Conservation (phyloP, 2,329 filamentous ascomycete species). For the Pseudocercospora crystallina region DNA sequence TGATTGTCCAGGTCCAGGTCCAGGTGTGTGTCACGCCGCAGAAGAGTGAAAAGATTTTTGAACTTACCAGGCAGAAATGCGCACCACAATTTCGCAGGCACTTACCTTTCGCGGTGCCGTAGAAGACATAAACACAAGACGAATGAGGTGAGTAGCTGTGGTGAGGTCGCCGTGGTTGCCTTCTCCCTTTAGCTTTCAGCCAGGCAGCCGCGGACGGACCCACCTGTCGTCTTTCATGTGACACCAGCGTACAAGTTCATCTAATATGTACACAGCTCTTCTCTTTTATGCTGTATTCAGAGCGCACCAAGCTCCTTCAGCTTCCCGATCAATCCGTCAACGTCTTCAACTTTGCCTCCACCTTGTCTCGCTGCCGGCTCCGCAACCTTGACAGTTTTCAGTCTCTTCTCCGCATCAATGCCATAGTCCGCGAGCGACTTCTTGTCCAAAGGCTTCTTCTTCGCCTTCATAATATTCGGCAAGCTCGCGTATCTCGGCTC, state of each 20-base stretch:
- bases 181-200: background rate
- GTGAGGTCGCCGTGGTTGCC: constrained; percentile 1
- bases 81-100: too few species aligned
- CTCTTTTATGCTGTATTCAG: constrained; percentile 44
- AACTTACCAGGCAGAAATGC: too few species aligned
- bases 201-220: constrained; percentile 3
- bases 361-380: constrained; percentile 87
- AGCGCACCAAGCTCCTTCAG: constrained; percentile 94
- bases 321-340: constrained; percentile 89
- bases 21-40: too few species aligned
- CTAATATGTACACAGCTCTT: constrained; percentile 10
- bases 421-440: constrained; percentile 81
- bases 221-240: constrained; percentile 2
- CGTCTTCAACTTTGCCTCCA: constrained; percentile 95
- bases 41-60: too few species aligned
- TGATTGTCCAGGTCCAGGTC: too few species aligned
- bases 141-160: background rate
- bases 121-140: background rate
- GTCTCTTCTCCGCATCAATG: constrained; percentile 68
- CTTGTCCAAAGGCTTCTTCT: constrained; percentile 99
- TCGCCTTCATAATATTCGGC: constrained; percentile 99
- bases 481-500: constrained; percentile 92
- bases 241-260: background rate
- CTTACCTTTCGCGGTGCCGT: too few species aligned
- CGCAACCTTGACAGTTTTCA: constrained; percentile 87